Conservation (phyloP, 2,329 filamentous ascomycete genomes). For the Rutstroemia sp. region DNA sequence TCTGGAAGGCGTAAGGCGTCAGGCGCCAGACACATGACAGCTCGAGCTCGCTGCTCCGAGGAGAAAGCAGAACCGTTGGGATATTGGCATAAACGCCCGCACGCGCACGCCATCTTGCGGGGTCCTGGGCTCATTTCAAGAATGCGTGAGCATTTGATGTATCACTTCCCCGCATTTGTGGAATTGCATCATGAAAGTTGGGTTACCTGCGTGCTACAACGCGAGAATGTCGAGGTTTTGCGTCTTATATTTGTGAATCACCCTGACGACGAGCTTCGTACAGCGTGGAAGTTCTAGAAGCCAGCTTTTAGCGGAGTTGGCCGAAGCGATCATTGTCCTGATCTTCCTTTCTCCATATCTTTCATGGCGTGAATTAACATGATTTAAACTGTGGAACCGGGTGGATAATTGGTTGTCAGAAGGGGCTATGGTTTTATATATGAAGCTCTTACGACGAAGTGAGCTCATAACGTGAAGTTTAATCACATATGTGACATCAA, state of each 20-base stretch:
- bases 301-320: background rate
- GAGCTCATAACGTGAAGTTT: background rate
- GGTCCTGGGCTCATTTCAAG: background rate
- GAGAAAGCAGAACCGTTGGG: background rate
- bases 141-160: background rate
- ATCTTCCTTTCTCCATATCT: conserved; percentile 4
- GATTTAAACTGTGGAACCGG: background rate
- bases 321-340: background rate
- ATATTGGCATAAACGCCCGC: background rate
- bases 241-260: background rate
- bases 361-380: conserved; percentile 5
- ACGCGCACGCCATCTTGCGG: background rate
- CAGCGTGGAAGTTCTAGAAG: background rate
- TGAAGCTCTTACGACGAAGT: background rate
- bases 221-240: background rate
- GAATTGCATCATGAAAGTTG: background rate
- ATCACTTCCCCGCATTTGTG: background rate
- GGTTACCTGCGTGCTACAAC: background rate
- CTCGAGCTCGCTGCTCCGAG: background rate
- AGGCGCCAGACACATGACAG: conserved; percentile 1
- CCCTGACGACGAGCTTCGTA: background rate
- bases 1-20: background rate
- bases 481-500: background rate
- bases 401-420: background rate
- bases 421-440: background rate